Evolutionary conservation across 495 filamentous ascomycete genomes (phyloP).

Genomic region (Opeltia flavorubescens): DNA sequence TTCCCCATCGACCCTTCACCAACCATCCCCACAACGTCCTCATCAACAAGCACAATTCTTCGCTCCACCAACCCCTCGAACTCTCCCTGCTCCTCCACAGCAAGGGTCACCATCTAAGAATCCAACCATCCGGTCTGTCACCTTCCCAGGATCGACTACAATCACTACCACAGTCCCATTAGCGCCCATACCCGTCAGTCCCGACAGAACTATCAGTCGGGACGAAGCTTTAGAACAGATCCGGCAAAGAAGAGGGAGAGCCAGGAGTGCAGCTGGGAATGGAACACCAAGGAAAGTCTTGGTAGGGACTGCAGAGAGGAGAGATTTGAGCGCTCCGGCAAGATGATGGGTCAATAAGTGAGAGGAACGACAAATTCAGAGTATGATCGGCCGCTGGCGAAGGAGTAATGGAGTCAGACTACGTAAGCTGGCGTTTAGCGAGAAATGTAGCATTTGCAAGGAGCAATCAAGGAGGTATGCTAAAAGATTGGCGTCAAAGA

Average conservation of each 20-base stretch:
- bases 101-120: background rate
- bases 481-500: too few species aligned
- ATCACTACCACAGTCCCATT: conserved; percentile 5
- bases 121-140: conserved; percentile 16
- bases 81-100: conserved; percentile 7
- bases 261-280: conserved; percentile 27
- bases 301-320: conserved; percentile 7
- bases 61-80: conserved; percentile 11
- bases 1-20: conserved; percentile 9
- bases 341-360: background rate
- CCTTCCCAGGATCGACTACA: conserved; percentile 17
- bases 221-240: conserved; percentile 40
- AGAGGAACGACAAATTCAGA: background rate
- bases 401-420: too few species aligned
- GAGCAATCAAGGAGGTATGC: too few species aligned
- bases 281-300: conserved; percentile 13
- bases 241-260: conserved; percentile 30
- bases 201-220: conserved; percentile 31
- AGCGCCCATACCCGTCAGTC: conserved; percentile 17
- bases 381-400: too few species aligned
- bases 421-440: too few species aligned
- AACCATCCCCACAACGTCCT: conserved; percentile 14
- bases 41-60: conserved; percentile 11
- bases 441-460: too few species aligned
- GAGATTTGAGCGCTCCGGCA: conserved; percentile 17